These are phyloP conservation scores for Fusarium penzigii DNA, from an alignment of 2,329 filamentous ascomycete species.

Conservation along the genomic window DNA sequence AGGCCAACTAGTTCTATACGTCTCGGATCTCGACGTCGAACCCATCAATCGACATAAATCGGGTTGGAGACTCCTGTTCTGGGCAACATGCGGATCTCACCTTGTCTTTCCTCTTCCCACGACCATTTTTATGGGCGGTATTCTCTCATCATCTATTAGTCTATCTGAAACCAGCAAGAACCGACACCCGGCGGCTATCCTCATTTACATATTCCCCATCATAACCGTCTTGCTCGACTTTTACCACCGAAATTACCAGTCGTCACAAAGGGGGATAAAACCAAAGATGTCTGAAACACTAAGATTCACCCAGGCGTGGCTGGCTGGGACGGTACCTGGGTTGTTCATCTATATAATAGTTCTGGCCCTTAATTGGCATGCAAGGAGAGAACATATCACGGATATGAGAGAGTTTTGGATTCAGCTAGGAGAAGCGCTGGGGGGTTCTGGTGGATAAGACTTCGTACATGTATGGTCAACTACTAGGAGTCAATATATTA, in stretches of 20 bases:
- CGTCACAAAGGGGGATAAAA: not conserved
- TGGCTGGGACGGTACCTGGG: not conserved
- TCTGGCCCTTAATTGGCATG: not conserved
- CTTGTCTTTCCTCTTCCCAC: not conserved
- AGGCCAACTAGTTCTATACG: not conserved
- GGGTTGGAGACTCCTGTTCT: not conserved
- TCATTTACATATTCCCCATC: not conserved
- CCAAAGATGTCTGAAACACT: not conserved
- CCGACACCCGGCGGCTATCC: not conserved
- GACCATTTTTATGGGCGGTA: not conserved
- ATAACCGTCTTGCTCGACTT: not conserved
- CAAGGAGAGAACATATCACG: not conserved
- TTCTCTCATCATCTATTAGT: not conserved
- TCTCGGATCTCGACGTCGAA: not conserved
- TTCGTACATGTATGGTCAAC: not conserved
- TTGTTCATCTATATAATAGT: not conserved
- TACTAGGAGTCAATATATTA: not conserved
- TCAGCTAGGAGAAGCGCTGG: not conserved
- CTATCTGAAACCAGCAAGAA: not conserved
- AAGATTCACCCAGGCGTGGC: not conserved
- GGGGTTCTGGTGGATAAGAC: not conserved
- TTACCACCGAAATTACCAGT: not conserved
- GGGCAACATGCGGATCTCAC: not conserved
- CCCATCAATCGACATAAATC: not conserved
- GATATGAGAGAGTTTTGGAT: not conserved